Conservation (phyloP, 129 eudicot species). For the Gnaphalium uliginosum region DNA sequence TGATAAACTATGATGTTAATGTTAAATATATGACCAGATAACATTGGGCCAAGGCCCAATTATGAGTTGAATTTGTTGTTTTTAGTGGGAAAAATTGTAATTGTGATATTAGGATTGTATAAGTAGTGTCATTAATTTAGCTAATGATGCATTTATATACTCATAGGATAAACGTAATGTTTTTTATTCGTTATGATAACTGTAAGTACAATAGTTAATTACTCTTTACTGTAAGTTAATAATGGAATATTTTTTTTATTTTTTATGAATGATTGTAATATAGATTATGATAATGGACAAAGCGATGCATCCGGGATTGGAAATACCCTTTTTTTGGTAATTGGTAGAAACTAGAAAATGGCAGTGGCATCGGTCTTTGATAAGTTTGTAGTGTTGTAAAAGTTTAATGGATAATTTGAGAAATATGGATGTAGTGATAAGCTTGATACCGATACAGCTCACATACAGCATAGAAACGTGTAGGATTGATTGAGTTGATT, state of each 20-base stretch:
- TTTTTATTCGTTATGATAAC: too few relatives aligned
- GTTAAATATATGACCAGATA: not conserved
- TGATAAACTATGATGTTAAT: not conserved
- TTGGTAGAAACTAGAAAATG: not conserved
- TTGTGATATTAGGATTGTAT: not conserved
- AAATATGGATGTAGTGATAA: not conserved
- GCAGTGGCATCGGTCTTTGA: conserved; percentile 1
- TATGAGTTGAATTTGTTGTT: not conserved
- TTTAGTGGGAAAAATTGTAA: not conserved
- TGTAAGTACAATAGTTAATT: too few relatives aligned
- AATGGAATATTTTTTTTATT: not conserved
- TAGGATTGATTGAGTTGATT: not conserved
- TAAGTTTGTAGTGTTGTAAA: conserved; percentile 7
- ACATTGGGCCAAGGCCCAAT: not conserved
- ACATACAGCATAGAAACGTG: not conserved
- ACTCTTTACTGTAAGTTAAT: too few relatives aligned
- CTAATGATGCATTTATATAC: too few relatives aligned
- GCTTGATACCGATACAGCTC: conserved; percentile 16
- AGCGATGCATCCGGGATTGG: not conserved
- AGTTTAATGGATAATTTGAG: not conserved
- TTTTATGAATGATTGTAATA: not conserved
- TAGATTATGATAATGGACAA: not conserved
- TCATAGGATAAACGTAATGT: too few relatives aligned
- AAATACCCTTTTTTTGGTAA: not conserved
- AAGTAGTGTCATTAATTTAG: not conserved